A percentile compares a stretch with the other conserved stretches of the same genome.
Evolutionary conservation across 139 green algal genomes (phyloP).

Genomic region (Eudorina sp.): DNA sequence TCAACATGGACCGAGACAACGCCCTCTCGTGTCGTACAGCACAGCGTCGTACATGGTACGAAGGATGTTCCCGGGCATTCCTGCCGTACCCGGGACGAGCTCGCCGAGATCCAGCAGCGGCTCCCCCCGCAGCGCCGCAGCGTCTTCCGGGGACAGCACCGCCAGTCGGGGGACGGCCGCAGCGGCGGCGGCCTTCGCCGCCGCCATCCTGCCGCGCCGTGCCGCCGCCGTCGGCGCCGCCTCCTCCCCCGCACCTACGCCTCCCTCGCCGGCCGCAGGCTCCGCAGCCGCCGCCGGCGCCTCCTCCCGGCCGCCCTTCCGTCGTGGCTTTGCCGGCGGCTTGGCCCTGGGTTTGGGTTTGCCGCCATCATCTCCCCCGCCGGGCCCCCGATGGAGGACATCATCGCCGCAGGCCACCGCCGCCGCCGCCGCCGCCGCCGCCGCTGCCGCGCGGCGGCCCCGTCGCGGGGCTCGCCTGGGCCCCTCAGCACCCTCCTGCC

Average conservation of each 20-base stretch:
- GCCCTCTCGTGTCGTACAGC: no score
- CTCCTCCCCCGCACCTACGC: no score
- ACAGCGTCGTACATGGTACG: no score
- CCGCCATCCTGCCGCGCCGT: background rate
- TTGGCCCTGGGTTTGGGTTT: no score
- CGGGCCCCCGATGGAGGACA: background rate
- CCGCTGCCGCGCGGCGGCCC: no score
- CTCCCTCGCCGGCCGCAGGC: background rate
- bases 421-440: no score
- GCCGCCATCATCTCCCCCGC: background rate
- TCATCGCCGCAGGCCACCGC: no score
- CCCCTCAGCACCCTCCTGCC: no score
- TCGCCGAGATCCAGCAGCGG: constrained; percentile 13
- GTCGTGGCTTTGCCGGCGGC: background rate
- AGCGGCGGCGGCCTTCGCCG: background rate
- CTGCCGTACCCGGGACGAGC: background rate
- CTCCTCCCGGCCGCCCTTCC: background rate
- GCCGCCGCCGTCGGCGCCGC: background rate
- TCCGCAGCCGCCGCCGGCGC: background rate
- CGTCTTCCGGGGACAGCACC: background rate
- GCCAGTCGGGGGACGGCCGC: background rate
- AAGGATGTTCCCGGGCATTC: no score
- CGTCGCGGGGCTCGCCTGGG: no score
- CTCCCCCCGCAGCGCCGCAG: background rate
- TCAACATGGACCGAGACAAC: no score